Conservation (phyloP, 345 rosid genomes). For the Mangifera indica region DNA sequence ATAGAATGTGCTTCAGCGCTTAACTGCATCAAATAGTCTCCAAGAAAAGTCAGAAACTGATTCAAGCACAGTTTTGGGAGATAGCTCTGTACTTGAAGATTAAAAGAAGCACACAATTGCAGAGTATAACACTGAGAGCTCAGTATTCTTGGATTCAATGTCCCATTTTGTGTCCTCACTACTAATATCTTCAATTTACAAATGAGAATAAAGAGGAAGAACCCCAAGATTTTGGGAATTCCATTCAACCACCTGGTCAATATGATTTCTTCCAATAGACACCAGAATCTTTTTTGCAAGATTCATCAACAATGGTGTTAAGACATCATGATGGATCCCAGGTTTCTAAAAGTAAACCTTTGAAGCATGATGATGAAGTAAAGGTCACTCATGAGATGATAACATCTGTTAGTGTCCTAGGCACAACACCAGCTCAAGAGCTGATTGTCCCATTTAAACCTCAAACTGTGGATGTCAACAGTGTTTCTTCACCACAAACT, state of each 20-base stretch:
- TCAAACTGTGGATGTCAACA: no score
- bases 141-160: constrained; percentile 38
- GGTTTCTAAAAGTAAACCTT: constrained; percentile 29
- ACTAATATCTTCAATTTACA: constrained; percentile 26
- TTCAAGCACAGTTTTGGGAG: constrained; percentile 21
- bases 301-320: constrained; percentile 28
- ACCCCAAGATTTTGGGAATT: constrained; percentile 21
- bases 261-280: constrained; percentile 24
- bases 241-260: constrained; percentile 23
- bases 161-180: constrained; percentile 26
- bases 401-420: constrained; percentile 19
- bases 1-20: constrained; percentile 69
- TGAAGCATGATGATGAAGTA: constrained; percentile 25
- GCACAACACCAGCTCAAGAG: constrained; percentile 2
- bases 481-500: constrained; percentile 32
- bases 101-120: constrained; percentile 28
- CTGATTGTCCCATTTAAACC: constrained; percentile 14
- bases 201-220: constrained; percentile 10
- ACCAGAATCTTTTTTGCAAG: constrained; percentile 25
- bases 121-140: constrained; percentile 35
- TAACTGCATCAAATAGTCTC: constrained; percentile 50
- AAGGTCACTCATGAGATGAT: constrained; percentile 14
- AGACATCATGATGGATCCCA: constrained; percentile 39
- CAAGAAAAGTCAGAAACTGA: constrained; percentile 43
- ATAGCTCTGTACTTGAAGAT: constrained; percentile 45